These are phyloP conservation scores for Xylariaceae sp. DNA, from an alignment of 2,329 filamentous ascomycete genomes.

Conservation along the genomic window DNA sequence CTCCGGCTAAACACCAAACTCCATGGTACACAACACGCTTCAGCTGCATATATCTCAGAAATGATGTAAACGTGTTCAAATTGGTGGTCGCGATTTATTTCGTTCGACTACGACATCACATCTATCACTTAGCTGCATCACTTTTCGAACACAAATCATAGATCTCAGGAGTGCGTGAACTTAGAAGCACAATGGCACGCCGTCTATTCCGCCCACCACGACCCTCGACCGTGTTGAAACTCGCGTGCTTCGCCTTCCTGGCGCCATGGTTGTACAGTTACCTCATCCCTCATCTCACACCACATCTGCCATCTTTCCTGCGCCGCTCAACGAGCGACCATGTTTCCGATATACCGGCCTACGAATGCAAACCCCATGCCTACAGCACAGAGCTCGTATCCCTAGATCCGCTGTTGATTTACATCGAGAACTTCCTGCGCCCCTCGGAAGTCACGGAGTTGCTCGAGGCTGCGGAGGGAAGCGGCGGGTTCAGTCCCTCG, in stretches of 20 bases:
- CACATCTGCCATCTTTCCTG: constrained; percentile 13
- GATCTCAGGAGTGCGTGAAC: background rate
- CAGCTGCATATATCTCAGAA: no score
- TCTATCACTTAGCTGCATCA: no score
- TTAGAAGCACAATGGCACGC: background rate
- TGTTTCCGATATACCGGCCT: constrained; percentile 7
- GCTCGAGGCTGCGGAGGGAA: constrained; percentile 34
- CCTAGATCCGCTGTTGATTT: constrained; percentile 42
- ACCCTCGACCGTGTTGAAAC: constrained; percentile 13
- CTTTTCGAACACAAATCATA: background rate
- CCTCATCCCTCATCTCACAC: constrained; percentile 9
- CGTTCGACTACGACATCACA: no score
- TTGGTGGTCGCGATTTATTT: no score
- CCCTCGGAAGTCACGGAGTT: constrained; percentile 35
- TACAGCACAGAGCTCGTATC: constrained; percentile 43
- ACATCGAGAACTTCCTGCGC: constrained; percentile 41
- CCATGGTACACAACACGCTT: no score
- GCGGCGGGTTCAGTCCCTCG: constrained; percentile 35
- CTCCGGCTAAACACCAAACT: constrained; percentile 10
- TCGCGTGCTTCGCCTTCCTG: constrained; percentile 17
- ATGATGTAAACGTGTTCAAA: no score
- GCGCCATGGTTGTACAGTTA: constrained; percentile 15
- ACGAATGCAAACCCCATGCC: constrained; percentile 23
- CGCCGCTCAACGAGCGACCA: constrained; percentile 1
- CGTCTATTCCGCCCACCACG: constrained; percentile 15